Percentiles rank a stretch among this genome's conserved stretches.
These are phyloP conservation scores for Bimuria novae-zelandiae DNA, from an alignment of 2,329 filamentous ascomycete species.

Conservation along the genomic window DNA sequence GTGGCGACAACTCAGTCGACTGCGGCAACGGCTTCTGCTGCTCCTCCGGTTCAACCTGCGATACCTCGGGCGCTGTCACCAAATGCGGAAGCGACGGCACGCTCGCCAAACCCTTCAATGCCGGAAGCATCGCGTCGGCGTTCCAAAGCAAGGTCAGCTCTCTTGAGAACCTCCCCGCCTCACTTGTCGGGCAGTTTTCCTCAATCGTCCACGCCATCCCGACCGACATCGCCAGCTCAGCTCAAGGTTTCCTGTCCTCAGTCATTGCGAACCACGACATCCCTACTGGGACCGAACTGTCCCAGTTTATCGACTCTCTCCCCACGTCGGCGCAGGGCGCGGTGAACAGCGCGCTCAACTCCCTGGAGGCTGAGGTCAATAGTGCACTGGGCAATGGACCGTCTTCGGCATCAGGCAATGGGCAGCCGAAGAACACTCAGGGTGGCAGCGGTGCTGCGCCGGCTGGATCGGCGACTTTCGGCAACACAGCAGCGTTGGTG, in stretches of 20 bases:
- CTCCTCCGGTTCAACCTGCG: background rate
- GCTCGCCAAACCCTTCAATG: background rate
- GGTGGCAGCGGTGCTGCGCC: background rate
- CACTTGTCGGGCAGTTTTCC: background rate
- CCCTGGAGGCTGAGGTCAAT: background rate
- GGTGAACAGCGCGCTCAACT: background rate
- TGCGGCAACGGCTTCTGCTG: conserved; percentile 6
- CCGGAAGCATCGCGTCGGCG: background rate
- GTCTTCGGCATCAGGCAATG: background rate
- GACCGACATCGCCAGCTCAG: background rate
- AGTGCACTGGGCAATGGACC: background rate
- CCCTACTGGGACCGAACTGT: background rate
- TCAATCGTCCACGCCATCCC: background rate
- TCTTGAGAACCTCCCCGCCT: background rate
- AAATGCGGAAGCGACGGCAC: background rate
- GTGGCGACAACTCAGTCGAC: conserved; percentile 2
- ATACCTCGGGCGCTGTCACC: background rate
- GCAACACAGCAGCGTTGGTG: background rate
- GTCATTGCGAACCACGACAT: background rate
- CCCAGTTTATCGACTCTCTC: background rate
- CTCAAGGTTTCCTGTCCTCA: background rate
- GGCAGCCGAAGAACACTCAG: background rate
- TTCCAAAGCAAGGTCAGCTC: background rate
- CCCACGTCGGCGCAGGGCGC: background rate
- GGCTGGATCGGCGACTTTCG: background rate